A percentile compares a stretch with the other conserved stretches of the same genome.
phyloP scores from a whole-genome alignment of 768 basidiomycete genomes.

The Nevesoporus exiguus region DNA sequence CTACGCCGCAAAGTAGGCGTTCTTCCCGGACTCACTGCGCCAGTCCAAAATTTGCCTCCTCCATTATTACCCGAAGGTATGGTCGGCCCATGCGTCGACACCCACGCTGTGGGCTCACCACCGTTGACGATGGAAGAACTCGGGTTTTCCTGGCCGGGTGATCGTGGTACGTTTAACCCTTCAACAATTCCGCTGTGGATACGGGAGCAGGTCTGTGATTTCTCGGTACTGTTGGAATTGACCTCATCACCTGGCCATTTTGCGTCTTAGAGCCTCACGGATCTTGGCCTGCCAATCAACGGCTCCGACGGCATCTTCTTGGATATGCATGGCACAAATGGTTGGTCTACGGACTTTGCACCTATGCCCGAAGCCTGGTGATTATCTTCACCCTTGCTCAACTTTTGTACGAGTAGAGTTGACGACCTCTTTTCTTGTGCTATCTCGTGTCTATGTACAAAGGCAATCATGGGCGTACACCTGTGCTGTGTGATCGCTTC shows the following conservation, averaged over 20 bases:
- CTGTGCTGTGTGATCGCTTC: conserved; percentile 18
- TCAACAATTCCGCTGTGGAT: conserved; percentile 87
- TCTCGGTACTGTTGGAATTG: not conserved
- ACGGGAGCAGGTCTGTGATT: conserved; percentile 72
- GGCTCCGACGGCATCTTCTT: conserved; percentile 91
- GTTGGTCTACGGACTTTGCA: conserved; percentile 74
- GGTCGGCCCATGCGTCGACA: conserved; percentile 51
- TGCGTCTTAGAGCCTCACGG: conserved; percentile 65
- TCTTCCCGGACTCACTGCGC: conserved; percentile 44
- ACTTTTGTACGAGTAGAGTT: conserved; percentile 22
- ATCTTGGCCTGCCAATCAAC: conserved; percentile 88
- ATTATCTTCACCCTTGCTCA: conserved; percentile 27
- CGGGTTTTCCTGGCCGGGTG: conserved; percentile 69
- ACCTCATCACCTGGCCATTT: not conserved
- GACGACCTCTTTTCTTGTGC: conserved; percentile 21
- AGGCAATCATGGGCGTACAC: conserved; percentile 16
- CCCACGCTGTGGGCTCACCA: conserved; percentile 45
- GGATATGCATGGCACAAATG: conserved; percentile 63
- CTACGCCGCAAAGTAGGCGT: conserved; percentile 85
- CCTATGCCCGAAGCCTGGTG: conserved; percentile 85
- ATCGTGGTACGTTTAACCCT: conserved; percentile 67
- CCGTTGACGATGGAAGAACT: conserved; percentile 86
- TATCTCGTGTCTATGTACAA: conserved; percentile 15
- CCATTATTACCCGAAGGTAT: conserved; percentile 57
- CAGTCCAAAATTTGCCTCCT: conserved; percentile 50